Evolutionary conservation across 768 basidiomycete genomes (phyloP).

Genomic region (Xerocomellus intermedius): DNA sequence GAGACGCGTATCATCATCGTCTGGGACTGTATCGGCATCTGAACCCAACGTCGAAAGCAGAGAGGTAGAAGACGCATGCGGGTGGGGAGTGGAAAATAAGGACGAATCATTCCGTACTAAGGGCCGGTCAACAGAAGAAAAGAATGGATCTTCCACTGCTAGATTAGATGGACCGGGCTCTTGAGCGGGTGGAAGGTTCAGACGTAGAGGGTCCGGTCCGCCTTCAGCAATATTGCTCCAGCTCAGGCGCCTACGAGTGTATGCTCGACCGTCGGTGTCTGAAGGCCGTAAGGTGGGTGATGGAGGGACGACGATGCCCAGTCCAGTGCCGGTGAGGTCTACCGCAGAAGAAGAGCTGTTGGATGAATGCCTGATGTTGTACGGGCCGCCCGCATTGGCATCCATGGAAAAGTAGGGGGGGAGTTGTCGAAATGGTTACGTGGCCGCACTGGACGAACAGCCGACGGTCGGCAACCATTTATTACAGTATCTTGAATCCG

Average conservation of each 20-base stretch:
- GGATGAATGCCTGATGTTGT: constrained; percentile 10
- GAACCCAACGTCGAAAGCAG: constrained; percentile 39
- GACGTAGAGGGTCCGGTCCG: constrained; percentile 48
- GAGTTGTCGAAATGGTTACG: not conserved
- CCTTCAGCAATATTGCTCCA: constrained; percentile 48
- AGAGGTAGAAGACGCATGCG: constrained; percentile 52
- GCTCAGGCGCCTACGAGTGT: constrained; percentile 55
- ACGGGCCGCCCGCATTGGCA: not conserved
- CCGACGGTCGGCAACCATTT: not conserved
- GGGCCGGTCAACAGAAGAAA: constrained; percentile 38
- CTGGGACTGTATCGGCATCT: constrained; percentile 42
- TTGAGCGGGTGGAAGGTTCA: constrained; percentile 29
- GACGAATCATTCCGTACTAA: constrained; percentile 28
- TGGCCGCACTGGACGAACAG: not conserved
- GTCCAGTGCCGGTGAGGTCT: constrained; percentile 49
- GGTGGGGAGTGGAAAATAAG: constrained; percentile 42
- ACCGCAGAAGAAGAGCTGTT: constrained; percentile 53
- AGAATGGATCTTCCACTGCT: constrained; percentile 48
- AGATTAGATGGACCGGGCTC: constrained; percentile 23
- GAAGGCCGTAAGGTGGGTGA: constrained; percentile 46
- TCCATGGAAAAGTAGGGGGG: constrained; percentile 11
- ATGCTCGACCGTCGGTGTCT: constrained; percentile 32
- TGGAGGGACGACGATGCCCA: constrained; percentile 43
- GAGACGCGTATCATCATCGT: constrained; percentile 59
- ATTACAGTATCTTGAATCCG: too few species aligned